Conservation (phyloP, 768 basidiomycete species). For the Leccinum truebloodii region DNA sequence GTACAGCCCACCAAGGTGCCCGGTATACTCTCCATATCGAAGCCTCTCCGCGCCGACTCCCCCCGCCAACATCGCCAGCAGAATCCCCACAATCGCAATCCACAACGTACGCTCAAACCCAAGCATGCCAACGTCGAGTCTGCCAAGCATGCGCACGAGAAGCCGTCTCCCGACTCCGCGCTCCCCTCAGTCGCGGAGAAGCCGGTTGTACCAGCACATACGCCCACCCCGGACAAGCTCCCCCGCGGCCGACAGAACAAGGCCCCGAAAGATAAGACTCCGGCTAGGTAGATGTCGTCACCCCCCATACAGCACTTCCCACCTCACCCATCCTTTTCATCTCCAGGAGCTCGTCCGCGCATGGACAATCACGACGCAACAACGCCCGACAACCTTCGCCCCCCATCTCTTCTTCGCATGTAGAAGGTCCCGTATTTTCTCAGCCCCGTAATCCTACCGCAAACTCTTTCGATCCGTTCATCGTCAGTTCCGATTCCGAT, state of each 20-base stretch:
- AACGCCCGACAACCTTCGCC: constrained; percentile 65
- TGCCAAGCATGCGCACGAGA: constrained; percentile 17
- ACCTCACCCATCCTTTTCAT: constrained; percentile 6
- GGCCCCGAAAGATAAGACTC: constrained; percentile 43
- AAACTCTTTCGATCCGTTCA: constrained; percentile 51
- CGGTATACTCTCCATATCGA: constrained; percentile 70
- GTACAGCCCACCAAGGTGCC: constrained; percentile 74
- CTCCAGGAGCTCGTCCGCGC: constrained; percentile 48
- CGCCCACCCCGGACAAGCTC: constrained; percentile 30
- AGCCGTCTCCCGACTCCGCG: constrained; percentile 29
- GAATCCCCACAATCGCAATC: constrained; percentile 33
- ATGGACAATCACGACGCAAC: constrained; percentile 47
- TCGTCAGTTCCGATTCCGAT: constrained; percentile 45
- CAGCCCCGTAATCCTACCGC: constrained; percentile 34
- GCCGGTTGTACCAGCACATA: constrained; percentile 18
- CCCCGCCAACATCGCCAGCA: constrained; percentile 40
- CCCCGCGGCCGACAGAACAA: constrained; percentile 39
- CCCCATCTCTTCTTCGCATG: constrained; percentile 62
- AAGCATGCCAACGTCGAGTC: constrained; percentile 22
- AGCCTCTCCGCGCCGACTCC: constrained; percentile 42
- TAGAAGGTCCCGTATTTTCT: constrained; percentile 48
- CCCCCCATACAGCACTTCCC: neutral
- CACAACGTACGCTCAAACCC: constrained; percentile 39
- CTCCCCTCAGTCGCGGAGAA: constrained; percentile 35
- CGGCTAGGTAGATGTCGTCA: constrained; percentile 39